These are phyloP conservation scores for Calonectria hawksworthii DNA, from an alignment of 2,329 filamentous ascomycete species.

Conservation along the genomic window DNA sequence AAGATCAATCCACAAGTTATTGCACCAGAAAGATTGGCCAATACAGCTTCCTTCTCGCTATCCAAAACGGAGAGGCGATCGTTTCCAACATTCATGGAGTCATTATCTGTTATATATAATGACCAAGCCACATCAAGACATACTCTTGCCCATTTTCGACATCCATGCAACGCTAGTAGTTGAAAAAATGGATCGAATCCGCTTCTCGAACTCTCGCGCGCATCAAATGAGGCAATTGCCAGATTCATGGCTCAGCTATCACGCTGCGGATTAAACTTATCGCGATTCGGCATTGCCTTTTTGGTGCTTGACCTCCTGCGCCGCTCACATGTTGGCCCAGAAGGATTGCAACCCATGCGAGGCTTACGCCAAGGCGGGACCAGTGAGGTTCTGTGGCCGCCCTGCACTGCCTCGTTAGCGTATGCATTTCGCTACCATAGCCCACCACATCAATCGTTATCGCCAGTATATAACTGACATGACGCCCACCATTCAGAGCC, in stretches of 20 bases:
- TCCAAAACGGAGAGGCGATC: too few species aligned
- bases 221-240: not conserved
- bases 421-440: not conserved
- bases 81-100: too few species aligned
- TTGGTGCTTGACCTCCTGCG: not conserved
- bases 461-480: not conserved
- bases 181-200: not conserved
- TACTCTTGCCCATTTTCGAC: too few species aligned
- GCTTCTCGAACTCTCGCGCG: not conserved
- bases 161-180: not conserved
- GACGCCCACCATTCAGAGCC: not conserved
- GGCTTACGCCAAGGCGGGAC: not conserved
- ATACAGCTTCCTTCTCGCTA: too few species aligned
- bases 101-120: too few species aligned
- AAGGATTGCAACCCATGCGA: not conserved
- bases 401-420: not conserved
- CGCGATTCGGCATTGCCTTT: not conserved
- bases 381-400: not conserved
- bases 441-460: not conserved
- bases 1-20: too few species aligned
- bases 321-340: not conserved
- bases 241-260: not conserved
- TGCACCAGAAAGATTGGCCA: too few species aligned
- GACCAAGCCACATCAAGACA: too few species aligned
- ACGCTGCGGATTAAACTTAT: not conserved